phyloP scores from a whole-genome alignment of 1,284 basidiomycete species.

The Puccinia brachypodii region DNA sequence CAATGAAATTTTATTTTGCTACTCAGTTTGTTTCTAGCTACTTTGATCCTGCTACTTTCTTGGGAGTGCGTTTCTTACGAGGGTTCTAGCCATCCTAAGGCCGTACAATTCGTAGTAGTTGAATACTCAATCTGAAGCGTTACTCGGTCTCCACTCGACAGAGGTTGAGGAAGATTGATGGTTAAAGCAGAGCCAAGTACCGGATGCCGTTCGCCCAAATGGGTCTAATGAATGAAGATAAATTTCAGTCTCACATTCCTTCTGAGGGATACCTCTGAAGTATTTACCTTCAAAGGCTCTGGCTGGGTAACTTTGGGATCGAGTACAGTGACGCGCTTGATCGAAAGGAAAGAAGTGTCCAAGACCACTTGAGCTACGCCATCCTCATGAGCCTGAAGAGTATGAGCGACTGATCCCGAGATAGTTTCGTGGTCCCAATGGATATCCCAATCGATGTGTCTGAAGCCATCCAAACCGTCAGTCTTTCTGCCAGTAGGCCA shows the following conservation, averaged over 20 bases:
- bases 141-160: conserved; percentile 60
- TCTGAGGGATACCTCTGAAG: not conserved
- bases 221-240: conserved; percentile 15
- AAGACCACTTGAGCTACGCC: conserved; percentile 67
- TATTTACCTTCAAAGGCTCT: conserved; percentile 21
- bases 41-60: too few species aligned
- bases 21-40: not conserved
- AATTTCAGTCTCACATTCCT: too few species aligned
- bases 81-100: conserved; percentile 89
- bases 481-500: not conserved
- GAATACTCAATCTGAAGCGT: conserved; percentile 69
- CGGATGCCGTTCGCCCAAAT: conserved; percentile 39
- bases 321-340: conserved; percentile 51
- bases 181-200: conserved; percentile 43
- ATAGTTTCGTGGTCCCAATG: conserved; percentile 73
- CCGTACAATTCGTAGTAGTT: conserved; percentile 75
- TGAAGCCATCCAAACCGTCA: not conserved
- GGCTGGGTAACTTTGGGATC: conserved; percentile 10
- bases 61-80: conserved; percentile 62
- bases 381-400: conserved; percentile 65
- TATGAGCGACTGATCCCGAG: conserved; percentile 71
- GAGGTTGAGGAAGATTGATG: conserved; percentile 17
- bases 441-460: conserved; percentile 73
- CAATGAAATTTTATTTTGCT: not conserved
- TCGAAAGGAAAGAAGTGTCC: conserved; percentile 54